phyloP scores from a whole-genome alignment of 768 basidiomycete species.

The Fistulinella prunicolor region DNA sequence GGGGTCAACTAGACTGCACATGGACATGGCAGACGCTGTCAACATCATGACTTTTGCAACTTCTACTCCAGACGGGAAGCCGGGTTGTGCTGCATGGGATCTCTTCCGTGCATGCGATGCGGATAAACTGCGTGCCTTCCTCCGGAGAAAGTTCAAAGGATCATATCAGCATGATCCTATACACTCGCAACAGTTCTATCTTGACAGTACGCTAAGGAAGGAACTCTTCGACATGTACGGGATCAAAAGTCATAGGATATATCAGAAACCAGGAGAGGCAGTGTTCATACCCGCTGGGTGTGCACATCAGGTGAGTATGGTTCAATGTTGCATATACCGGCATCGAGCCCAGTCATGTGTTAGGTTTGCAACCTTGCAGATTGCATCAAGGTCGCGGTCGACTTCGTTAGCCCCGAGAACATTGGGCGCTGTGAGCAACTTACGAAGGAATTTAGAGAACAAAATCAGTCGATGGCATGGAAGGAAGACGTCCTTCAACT shows the following conservation, averaged over 20 bases:
- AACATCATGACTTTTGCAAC: constrained; percentile 86
- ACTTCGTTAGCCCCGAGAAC: constrained; percentile 95
- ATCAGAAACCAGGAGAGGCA: constrained; percentile 89
- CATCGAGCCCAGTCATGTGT: constrained; percentile 4
- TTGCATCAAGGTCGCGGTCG: constrained; percentile 92
- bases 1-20: constrained; percentile 86
- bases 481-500: constrained; percentile 93
- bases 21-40: constrained; percentile 93
- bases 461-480: constrained; percentile 87
- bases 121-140: constrained; percentile 69
- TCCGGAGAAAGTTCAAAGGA: constrained; percentile 60
- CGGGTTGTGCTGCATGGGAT: constrained; percentile 90
- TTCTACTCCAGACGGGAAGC: constrained; percentile 50
- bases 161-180: constrained; percentile 76
- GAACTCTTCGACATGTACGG: constrained; percentile 64
- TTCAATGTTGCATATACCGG: neutral
- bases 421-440: constrained; percentile 81
- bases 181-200: constrained; percentile 84
- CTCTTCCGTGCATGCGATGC: constrained; percentile 82
- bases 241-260: constrained; percentile 78
- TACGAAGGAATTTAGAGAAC: constrained; percentile 85
- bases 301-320: constrained; percentile 71
- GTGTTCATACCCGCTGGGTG: constrained; percentile 95
- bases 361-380: constrained; percentile 93
- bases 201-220: constrained; percentile 65